A percentile compares a stretch with the other conserved stretches of the same genome.
phyloP scores from a whole-genome alignment of 2,329 filamentous ascomycete genomes.

The Epichloe festucae region DNA sequence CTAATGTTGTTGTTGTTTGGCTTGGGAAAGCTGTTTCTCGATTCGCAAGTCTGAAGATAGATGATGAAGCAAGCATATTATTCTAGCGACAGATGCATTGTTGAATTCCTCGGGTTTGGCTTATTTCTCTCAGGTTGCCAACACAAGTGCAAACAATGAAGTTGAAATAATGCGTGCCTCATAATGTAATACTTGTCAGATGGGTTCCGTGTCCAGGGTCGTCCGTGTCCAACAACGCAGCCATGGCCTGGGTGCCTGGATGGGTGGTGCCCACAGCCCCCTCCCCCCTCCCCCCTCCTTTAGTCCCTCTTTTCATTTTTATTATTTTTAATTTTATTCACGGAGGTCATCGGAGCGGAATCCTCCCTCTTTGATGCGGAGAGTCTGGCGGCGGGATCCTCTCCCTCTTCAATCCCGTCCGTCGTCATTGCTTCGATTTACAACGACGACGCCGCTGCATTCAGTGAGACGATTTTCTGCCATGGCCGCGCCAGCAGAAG shows the following conservation, averaged over 20 bases:
- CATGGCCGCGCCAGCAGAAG: constrained; percentile 15
- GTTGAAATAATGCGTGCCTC: no score
- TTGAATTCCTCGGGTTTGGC: neutral
- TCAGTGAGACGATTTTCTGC: constrained; percentile 15
- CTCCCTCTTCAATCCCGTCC: neutral
- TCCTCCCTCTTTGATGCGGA: constrained; percentile 1
- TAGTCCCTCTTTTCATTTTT: neutral
- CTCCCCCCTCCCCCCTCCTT: neutral
- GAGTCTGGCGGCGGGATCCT: neutral
- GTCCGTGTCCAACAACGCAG: no score
- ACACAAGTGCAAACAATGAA: no score
- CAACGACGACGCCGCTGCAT: neutral
- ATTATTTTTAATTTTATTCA: neutral
- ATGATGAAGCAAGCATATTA: neutral
- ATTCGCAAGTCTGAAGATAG: neutral
- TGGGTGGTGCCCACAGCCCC: neutral
- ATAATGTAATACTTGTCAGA: no score
- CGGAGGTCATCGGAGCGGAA: neutral
- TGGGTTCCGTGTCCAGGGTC: no score
- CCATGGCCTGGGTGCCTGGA: no score
- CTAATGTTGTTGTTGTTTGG: constrained; percentile 5
- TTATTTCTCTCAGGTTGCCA: neutral
- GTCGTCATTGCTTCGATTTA: neutral
- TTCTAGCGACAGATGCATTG: constrained; percentile 1
- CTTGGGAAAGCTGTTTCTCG: constrained; percentile 9